Evolutionary conservation across 1,139 yeast genomes (phyloP).

Genomic region (Blastobotrys raffinosifermentans): DNA sequence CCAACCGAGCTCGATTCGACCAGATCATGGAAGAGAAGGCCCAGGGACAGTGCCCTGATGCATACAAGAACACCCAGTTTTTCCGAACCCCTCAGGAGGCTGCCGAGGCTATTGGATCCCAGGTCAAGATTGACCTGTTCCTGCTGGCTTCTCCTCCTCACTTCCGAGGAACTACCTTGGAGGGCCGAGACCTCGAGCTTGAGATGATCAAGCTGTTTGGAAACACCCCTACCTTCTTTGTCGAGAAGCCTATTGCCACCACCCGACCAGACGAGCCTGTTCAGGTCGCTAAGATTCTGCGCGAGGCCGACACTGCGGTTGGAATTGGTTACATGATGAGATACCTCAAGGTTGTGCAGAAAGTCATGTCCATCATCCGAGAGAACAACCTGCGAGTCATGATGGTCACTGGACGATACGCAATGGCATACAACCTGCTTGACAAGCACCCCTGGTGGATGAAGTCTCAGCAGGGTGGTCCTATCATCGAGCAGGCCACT

Average conservation of each 20-base stretch:
- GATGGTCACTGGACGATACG: slow-evolving; percentile 16
- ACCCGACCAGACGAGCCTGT: slow-evolving; percentile 17
- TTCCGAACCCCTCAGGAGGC: slow-evolving; percentile 11
- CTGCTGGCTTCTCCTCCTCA: slow-evolving; percentile 19
- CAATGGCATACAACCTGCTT: slow-evolving; percentile 15
- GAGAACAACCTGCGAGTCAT: slow-evolving; percentile 16
- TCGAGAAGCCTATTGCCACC: slow-evolving; percentile 19
- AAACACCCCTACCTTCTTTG: slow-evolving; percentile 13
- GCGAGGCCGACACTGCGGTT: slow-evolving; percentile 10
- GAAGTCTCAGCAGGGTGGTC: slow-evolving; percentile 19
- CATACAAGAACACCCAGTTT: slow-evolving; percentile 1
- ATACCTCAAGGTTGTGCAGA: slow-evolving; percentile 18
- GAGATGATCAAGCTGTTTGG: slow-evolving; percentile 13
- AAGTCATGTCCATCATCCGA: slow-evolving; percentile 14
- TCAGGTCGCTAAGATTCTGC: slow-evolving; percentile 13
- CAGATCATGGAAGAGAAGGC: slow-evolving; percentile 13
- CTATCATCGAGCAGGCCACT: slow-evolving; percentile 20
- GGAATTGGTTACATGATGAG: slow-evolving; percentile 22
- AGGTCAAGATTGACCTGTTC: slow-evolving; percentile 12
- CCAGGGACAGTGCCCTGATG: background rate
- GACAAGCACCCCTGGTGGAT: slow-evolving; percentile 20
- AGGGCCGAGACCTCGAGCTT: slow-evolving; percentile 16
- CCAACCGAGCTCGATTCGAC: slow-evolving; percentile 13
- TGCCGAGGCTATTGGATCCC: slow-evolving; percentile 8
- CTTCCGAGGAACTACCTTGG: slow-evolving; percentile 16